Base-by-base conservation (phyloP, 2,329 filamentous ascomycete species). In the Hymenotorrendiella dingleyae region DNA sequence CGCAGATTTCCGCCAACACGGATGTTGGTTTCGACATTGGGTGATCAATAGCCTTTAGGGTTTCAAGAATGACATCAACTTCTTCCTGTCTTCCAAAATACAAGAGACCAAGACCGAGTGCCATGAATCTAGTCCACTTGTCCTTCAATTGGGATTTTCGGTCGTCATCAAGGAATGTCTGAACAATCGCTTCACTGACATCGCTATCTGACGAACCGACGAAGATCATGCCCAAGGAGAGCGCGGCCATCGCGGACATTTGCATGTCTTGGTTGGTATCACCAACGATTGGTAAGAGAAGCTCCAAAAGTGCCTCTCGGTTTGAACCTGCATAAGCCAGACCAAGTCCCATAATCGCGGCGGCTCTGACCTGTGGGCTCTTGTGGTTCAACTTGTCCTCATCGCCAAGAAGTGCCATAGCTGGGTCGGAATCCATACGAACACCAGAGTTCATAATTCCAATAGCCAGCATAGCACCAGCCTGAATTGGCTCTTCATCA, bases 31-130 rank as follows among this genome's bases (percentile, higher is more conserved):
- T 93, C 16, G 90, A 87, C 82, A 96, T 94, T 19, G 93, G 91
- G 62, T 97, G 91, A 52, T 97, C 90, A 41, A 97, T 89, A 20
- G 86, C 93, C 72, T 97, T 98, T 43, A 98, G 76, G 0, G 93
- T 95, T 69, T 98, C 93, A 23, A 97, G 70, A 53, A 97, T 90
- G 45, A 97, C 91, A 58, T 98, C 93, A n/a, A 97, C 93, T 64
- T 97, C 91, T 65, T 98, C 93, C 67, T 98, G 93, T 52, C 88
- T 84, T 28, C 93, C 93, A 57, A 98, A 97, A 76, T 89, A 98
- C 21, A 98, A 74, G 20, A 98, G 76, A 2, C 91, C 93, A 49
- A 98, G 76, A 52, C 93, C 93, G 30, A 98, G 82, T 16, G 87
- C 90, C 70, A 98, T 84, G 70, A 98, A 98, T 14, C 93, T 82